A percentile compares a stretch with the other conserved stretches of the same genome.
phyloP scores from a whole-genome alignment of 768 basidiomycete species.

The Clavaria fumosa region DNA sequence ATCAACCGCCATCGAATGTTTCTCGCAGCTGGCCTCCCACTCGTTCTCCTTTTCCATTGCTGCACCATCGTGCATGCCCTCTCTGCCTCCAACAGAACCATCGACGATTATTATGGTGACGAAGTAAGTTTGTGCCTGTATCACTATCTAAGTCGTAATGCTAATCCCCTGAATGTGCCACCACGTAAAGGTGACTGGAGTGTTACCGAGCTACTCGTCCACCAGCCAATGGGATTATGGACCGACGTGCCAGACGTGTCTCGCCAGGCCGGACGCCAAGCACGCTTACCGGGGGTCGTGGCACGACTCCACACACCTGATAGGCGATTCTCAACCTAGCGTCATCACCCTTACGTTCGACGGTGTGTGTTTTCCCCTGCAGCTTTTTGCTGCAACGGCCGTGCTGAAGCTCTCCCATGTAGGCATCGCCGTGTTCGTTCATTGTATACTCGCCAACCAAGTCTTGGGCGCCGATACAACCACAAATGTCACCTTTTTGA shows the following conservation, averaged over 20 bases:
- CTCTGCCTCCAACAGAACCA: conserved; percentile 3
- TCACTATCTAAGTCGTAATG: no score
- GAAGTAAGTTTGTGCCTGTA: no score
- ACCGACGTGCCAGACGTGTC: not conserved
- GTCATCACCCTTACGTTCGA: conserved; percentile 5
- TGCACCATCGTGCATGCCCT: no score
- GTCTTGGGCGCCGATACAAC: conserved; percentile 1
- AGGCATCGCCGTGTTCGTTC: conserved; percentile 6
- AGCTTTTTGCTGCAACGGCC: not conserved
- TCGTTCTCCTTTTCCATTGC: no score
- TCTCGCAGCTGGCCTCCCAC: no score
- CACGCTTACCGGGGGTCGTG: conserved; percentile 3
- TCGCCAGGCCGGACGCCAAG: not conserved
- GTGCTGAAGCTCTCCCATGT: not conserved
- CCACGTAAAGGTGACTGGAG: no score
- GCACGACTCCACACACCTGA: conserved; percentile 4
- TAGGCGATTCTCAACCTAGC: conserved; percentile 1
- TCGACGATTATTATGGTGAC: conserved; percentile 7
- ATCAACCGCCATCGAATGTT: no score
- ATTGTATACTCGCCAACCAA: conserved; percentile 5
- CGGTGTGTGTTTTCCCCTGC: not conserved
- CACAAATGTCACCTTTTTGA: conserved; percentile 5
- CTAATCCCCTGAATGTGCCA: no score
- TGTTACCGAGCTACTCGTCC: conserved; percentile 3
- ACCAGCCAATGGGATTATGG: conserved; percentile 4